phyloP scores from a whole-genome alignment of 2,329 filamentous ascomycete genomes.

The Albophoma yamanashiensis region DNA sequence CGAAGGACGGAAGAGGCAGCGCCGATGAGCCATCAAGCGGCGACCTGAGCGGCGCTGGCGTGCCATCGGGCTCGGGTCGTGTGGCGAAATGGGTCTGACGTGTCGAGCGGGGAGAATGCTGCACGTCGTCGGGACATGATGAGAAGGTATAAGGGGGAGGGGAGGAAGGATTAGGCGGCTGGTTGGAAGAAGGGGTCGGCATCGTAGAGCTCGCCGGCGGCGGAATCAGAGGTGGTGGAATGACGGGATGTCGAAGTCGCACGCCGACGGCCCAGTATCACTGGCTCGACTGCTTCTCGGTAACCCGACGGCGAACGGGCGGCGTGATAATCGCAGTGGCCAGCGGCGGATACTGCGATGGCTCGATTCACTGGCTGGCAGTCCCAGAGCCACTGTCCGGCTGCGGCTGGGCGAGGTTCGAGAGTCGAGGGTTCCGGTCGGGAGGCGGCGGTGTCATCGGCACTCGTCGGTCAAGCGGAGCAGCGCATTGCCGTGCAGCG shows the following conservation, averaged over 20 bases:
- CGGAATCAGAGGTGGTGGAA: not conserved
- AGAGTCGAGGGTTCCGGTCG: not conserved
- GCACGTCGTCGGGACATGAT: conserved; percentile 32
- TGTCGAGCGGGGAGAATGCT: conserved; percentile 12
- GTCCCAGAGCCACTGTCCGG: not conserved
- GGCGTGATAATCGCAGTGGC: not conserved
- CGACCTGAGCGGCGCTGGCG: conserved; percentile 10
- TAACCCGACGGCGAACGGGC: not conserved
- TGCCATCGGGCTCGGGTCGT: conserved; percentile 8
- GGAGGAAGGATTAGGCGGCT: conserved; percentile 24
- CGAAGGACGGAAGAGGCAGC: conserved; percentile 4
- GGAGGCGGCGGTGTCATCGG: not conserved
- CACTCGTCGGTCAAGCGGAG: conserved; percentile 1
- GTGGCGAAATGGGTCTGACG: conserved; percentile 14
- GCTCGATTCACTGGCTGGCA: not conserved
- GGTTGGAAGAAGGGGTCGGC: conserved; percentile 35
- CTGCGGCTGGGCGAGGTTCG: not conserved
- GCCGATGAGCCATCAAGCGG: conserved; percentile 11
- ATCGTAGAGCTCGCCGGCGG: conserved; percentile 16
- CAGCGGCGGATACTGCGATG: not conserved
- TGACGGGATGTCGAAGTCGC: not conserved
- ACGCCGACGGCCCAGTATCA: not conserved
- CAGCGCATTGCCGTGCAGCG: conserved; percentile 1
- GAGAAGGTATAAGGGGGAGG: conserved; percentile 26
- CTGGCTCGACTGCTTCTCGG: not conserved